Conservation (phyloP, 805 yeast species). For the Helenozyma rhizophorensis region DNA sequence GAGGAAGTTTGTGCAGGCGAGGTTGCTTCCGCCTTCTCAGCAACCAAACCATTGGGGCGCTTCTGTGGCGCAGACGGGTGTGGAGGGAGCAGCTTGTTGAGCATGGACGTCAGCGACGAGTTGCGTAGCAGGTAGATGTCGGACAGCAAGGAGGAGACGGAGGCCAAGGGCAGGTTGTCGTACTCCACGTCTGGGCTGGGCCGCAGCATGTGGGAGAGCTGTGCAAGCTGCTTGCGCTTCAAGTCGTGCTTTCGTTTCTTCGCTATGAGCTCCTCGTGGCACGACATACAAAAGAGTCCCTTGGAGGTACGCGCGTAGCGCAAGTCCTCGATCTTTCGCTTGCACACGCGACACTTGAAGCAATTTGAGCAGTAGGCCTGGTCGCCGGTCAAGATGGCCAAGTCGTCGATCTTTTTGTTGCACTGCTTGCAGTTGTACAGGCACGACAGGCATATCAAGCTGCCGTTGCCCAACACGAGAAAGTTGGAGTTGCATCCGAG, state of each 20-base stretch:
- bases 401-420: constrained; percentile 80
- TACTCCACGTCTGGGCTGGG: constrained; percentile 9
- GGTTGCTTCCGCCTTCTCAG: no score
- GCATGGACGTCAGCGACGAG: constrained; percentile 8
- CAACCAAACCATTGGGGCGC: no score
- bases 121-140: constrained; percentile 3
- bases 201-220: constrained; percentile 23
- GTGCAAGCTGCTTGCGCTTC: constrained; percentile 32
- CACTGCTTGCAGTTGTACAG: constrained; percentile 89
- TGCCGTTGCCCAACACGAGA: constrained; percentile 89
- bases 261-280: constrained; percentile 80
- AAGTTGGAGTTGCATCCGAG: constrained; percentile 87
- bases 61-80: constrained; percentile 4
- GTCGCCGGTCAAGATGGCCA: constrained; percentile 92
- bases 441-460: constrained; percentile 83
- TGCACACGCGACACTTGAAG: constrained; percentile 86
- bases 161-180: constrained; percentile 50
- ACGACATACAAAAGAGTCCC: constrained; percentile 88
- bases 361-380: constrained; percentile 91
- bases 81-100: constrained; percentile 10
- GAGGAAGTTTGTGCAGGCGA: not conserved
- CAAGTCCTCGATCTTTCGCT: constrained; percentile 77
- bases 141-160: constrained; percentile 1
- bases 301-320: constrained; percentile 90
- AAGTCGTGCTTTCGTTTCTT: constrained; percentile 64